A percentile compares a stretch with the other conserved stretches of the same genome.
Evolutionary conservation across 192 early-diverging fungal genomes (phyloP).

Genomic region (Podochytrium sp.): DNA sequence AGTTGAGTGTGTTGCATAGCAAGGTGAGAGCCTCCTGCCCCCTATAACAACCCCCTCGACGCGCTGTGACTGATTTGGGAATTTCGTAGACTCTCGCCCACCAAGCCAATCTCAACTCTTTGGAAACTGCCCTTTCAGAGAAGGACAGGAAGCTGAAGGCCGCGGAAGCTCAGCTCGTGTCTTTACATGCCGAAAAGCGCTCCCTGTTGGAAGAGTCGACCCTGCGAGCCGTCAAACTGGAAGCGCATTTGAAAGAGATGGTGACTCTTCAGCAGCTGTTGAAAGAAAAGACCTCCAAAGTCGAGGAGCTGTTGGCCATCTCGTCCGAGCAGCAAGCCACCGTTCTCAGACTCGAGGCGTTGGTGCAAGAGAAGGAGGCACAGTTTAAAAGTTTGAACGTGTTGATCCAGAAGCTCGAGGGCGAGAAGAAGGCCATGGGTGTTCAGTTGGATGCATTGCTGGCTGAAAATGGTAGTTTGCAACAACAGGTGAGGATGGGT

Average conservation of each 20-base stretch:
- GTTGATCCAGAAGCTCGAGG: background rate
- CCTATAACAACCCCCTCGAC: no score
- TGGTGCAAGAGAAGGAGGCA: background rate
- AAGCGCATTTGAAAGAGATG: background rate
- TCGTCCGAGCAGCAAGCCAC: background rate
- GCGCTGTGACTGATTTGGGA: no score
- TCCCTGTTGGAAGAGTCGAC: background rate
- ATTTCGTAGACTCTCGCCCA: background rate
- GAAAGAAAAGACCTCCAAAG: background rate
- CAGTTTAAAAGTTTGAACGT: background rate
- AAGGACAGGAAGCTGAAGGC: background rate
- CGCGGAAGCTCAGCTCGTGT: background rate
- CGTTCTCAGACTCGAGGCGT: background rate
- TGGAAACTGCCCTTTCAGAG: background rate
- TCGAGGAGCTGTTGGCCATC: background rate
- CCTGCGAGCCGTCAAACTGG: background rate
- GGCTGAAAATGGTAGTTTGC: background rate
- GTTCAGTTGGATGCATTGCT: background rate
- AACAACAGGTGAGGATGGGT: background rate
- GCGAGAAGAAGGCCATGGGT: background rate
- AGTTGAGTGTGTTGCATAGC: background rate
- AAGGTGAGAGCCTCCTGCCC: background rate
- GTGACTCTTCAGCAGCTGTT: background rate
- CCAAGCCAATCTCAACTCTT: background rate
- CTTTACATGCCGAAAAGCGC: background rate